Conservation (phyloP, 73 alveolate species). For the Durusdinium trenchii region DNA sequence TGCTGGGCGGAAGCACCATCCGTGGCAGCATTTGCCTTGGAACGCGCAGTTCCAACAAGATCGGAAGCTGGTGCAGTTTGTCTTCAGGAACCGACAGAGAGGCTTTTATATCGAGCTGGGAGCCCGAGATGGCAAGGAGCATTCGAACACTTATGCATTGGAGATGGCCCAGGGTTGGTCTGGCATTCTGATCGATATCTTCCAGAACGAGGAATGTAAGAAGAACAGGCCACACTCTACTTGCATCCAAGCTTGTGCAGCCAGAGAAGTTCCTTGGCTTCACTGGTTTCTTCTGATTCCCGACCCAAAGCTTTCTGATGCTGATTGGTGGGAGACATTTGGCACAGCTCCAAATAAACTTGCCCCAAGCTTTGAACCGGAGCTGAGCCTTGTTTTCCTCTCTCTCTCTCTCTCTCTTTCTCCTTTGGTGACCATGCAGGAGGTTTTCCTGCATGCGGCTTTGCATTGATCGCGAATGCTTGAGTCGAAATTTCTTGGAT, state of each 20-base stretch:
- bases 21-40: not conserved
- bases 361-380: not conserved
- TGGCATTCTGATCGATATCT: not conserved
- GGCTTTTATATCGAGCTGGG: conserved; percentile 14
- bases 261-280: not conserved
- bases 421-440: not conserved
- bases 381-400: not conserved
- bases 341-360: not conserved
- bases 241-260: not conserved
- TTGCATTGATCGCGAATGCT: too few relatives aligned
- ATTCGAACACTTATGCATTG: conserved; percentile 13
- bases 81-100: not conserved
- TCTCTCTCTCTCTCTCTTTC: not conserved
- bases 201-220: not conserved
- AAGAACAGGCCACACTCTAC: not conserved
- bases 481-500: too few relatives aligned
- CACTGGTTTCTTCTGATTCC: not conserved
- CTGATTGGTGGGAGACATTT: not conserved
- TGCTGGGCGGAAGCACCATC: not conserved
- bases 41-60: not conserved
- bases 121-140: not conserved
- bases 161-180: conserved; percentile 8
- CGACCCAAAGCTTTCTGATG: not conserved
- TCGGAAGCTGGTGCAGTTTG: not conserved
- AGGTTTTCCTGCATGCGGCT: too few relatives aligned